These are phyloP conservation scores for Hyaloperonospora brassicae DNA, from an alignment of 352 stramenopile genomes.

Conservation along the genomic window DNA sequence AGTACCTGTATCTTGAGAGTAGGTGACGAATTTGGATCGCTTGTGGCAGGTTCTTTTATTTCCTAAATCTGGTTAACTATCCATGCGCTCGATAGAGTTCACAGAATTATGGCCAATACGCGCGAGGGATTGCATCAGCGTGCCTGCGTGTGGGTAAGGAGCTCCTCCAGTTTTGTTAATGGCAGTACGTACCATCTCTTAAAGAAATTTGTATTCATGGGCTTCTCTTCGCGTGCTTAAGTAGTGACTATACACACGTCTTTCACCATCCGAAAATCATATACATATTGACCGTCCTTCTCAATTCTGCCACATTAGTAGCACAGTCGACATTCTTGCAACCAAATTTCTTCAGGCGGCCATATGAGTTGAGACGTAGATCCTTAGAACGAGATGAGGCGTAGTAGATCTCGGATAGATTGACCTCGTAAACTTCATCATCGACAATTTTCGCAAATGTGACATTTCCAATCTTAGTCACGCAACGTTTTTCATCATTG, in stretches of 20 bases:
- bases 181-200: too few species aligned
- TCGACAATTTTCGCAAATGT: neutral
- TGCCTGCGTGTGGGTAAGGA: neutral
- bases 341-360: too few species aligned
- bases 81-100: neutral
- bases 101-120: neutral
- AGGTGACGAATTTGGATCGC: neutral
- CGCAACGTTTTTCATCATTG: too few species aligned
- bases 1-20: neutral
- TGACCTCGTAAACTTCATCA: neutral
- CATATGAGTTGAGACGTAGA: neutral
- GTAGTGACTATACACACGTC: too few species aligned
- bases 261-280: neutral
- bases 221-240: too few species aligned
- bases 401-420: neutral
- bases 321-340: neutral
- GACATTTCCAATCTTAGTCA: neutral
- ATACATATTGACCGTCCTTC: neutral
- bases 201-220: too few species aligned
- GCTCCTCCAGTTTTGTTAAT: too few species aligned
- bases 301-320: neutral
- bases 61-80: neutral
- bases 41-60: neutral
- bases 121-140: neutral
- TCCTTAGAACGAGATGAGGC: too few species aligned